Percentiles rank a stretch among this genome's conserved stretches.
Conservation (phyloP, 495 filamentous ascomycete species). For the Niebla homalea region DNA sequence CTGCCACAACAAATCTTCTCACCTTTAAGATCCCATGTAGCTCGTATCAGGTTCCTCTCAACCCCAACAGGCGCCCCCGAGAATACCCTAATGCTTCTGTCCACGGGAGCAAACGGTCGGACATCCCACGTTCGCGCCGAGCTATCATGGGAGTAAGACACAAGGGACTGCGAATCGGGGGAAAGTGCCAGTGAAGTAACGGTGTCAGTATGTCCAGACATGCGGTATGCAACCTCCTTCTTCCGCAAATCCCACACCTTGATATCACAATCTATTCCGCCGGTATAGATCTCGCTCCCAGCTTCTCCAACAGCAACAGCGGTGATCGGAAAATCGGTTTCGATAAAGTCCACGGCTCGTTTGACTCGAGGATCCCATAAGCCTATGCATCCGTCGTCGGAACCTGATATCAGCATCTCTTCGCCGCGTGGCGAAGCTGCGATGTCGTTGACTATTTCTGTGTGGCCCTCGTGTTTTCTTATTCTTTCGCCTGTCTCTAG, state of each 20-base stretch:
- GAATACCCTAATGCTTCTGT: slow-evolving; percentile 71
- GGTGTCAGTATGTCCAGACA: slow-evolving; percentile 84
- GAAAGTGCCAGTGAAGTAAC: slow-evolving; percentile 81
- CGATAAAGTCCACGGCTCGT: slow-evolving; percentile 69
- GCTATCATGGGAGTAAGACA: slow-evolving; percentile 88
- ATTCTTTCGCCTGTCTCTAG: slow-evolving; percentile 75
- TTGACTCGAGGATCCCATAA: slow-evolving; percentile 97
- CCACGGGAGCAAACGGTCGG: slow-evolving; percentile 78
- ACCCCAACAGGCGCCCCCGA: slow-evolving; percentile 77
- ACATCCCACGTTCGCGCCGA: slow-evolving; percentile 95
- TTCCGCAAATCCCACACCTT: slow-evolving; percentile 95
- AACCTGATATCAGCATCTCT: slow-evolving; percentile 75
- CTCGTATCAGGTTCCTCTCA: slow-evolving; percentile 84
- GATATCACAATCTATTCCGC: slow-evolving; percentile 93
- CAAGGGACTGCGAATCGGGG: slow-evolving; percentile 76
- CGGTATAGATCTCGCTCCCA: slow-evolving; percentile 89
- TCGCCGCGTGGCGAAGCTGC: slow-evolving; percentile 80
- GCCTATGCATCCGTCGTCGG: slow-evolving; percentile 86
- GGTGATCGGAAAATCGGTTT: slow-evolving; percentile 88
- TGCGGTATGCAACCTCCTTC: slow-evolving; percentile 70
- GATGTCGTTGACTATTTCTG: slow-evolving; percentile 83
- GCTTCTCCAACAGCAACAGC: slow-evolving; percentile 82
- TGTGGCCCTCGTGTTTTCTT: slow-evolving; percentile 82
- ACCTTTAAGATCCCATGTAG: slow-evolving; percentile 82
- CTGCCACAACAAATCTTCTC: slow-evolving; percentile 79